Base-by-base conservation (phyloP, 2,329 filamentous ascomycete species). In the Amesomyces nigricolor region DNA sequence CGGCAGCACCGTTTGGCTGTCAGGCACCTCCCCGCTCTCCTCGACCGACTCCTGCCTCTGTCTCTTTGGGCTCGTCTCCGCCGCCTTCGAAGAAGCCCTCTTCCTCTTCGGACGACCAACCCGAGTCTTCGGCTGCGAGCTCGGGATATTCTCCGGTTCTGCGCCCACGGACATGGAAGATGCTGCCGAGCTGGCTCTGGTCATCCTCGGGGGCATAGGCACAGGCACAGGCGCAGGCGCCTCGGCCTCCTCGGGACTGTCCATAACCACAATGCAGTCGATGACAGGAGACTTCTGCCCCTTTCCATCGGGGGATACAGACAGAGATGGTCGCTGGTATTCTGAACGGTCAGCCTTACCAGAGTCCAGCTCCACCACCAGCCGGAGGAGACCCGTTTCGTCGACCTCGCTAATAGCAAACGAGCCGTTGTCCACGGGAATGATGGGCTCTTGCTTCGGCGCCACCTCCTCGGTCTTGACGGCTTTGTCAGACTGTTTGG, bases 281-380 rank as follows among this genome's bases (percentile, higher is more conserved):
- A 45, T n/a, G 3, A 53, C 37, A 7, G 51, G 39, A 22, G 58
- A 55, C 8, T 58, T 47, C 47, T 42, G 53, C 17, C 13, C 51
- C 47, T 46, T 61, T 47, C 68, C 67, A 19, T 66, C 64, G n/a
- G 66, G 67, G 0, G 68, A 71, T n/a, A 60, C 51, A 10, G 63
- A 59, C 5, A 63, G 60, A 22, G 63, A 59, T 5, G 64, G 58
- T 38, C 63, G 62, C 17, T 46, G 46, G 32, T 66, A 62, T 29
- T 62, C 59, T 16, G 67, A 55, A 5, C 64, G 63, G 11, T 68
- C 63, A 56, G 68, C 68, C 47, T 68, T 70, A 19, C 68, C 70
- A 26, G 74, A 71, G 59, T 79, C 78, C 8, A 80, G 65, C 60
- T 80, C 77, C n/a, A 75, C 72, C 3, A 76, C 72, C 5, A 81